Base-by-base conservation (phyloP, 1,139 yeast species). In the Saccharomycopsis crataegensis region DNA sequence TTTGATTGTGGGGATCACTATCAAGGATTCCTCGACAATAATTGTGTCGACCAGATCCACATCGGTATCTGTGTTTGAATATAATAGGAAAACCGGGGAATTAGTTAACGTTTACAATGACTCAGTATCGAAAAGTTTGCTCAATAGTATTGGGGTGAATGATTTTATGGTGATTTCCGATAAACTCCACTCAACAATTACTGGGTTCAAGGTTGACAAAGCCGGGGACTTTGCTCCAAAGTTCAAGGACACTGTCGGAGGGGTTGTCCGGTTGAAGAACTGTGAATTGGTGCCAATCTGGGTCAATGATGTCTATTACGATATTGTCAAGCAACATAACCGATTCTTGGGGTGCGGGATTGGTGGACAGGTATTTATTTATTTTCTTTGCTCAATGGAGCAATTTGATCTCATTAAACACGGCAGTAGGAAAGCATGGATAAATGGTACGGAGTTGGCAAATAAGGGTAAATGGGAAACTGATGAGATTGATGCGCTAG, bases 271-370 rank as follows among this genome's bases (percentile, higher is more conserved):
- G 16, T 14, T 53, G 9, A 17, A 36, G 17, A 46, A 37, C 12
- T 49, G 53, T 34, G 17, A 32, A 16, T 45, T 53, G 12, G n/a
- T 17, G 12, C 53, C 56, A 4, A 17, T 40, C 8, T 53, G 56
- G 56, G 28, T 43, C 28, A 14, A n/a, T 28, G 41, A 42, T 16
- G 1, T 6, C 14, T 16, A 14, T 22, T 7, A 33, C 28, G 33
- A 46, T 28, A 11, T 11, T 11, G 5, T 42, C 44, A 14, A 42
- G 3, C 2, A 16, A 12, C 3, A 42, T 11, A 42, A 36, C 14
- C 16, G 46, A 36, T 53, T 49, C 34, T 9, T 50, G n/a, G 46
- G 41, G 5, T 50, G 54, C 31, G 56, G 56, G 4, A 22, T 52
- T 11, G 45, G 49, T 6, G 55, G 55, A 9, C 49, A 52, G 9